Evolutionary conservation across 129 eudicot species (phyloP).

Genomic region (Lonicera japonica): DNA sequence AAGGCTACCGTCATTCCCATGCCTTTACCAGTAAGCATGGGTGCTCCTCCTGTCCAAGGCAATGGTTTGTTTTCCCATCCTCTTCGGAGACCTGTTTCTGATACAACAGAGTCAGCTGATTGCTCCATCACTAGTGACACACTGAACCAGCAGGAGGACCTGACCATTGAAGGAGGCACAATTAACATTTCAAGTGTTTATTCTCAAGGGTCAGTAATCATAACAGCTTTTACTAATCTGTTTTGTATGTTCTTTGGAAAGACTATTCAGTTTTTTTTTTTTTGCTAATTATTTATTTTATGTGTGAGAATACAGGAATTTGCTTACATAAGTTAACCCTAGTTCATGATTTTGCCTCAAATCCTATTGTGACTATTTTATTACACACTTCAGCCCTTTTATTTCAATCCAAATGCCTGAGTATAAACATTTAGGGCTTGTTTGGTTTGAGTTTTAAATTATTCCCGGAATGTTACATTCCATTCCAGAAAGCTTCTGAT

Average conservation of each 20-base stretch:
- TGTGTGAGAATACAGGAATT: no score
- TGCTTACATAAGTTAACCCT: no score
- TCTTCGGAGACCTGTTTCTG: constrained; percentile 38
- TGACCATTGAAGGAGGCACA: constrained; percentile 81
- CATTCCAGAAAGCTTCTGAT: no score
- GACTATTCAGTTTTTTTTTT: not conserved
- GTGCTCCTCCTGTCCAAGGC: constrained; percentile 30
- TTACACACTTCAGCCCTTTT: no score
- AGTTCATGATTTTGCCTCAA: no score
- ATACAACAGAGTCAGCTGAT: constrained; percentile 39
- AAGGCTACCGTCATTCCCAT: constrained; percentile 35
- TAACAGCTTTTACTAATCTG: not conserved
- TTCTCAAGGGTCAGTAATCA: constrained; percentile 70
- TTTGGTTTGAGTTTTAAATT: no score
- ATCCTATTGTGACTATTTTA: no score
- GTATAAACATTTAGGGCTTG: no score
- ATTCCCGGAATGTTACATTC: no score
- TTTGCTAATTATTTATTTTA: no score
- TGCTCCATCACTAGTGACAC: constrained; percentile 36
- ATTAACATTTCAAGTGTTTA: constrained; percentile 84
- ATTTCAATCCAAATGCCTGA: no score
- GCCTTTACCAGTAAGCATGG: constrained; percentile 40
- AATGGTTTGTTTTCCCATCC: constrained; percentile 47
- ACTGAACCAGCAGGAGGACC: constrained; percentile 49
- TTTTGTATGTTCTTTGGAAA: not conserved